Percentiles rank a stretch among this genome's conserved stretches.
Evolutionary conservation across 495 filamentous ascomycete species (phyloP).

Genomic region (Wilcoxina mikolae): DNA sequence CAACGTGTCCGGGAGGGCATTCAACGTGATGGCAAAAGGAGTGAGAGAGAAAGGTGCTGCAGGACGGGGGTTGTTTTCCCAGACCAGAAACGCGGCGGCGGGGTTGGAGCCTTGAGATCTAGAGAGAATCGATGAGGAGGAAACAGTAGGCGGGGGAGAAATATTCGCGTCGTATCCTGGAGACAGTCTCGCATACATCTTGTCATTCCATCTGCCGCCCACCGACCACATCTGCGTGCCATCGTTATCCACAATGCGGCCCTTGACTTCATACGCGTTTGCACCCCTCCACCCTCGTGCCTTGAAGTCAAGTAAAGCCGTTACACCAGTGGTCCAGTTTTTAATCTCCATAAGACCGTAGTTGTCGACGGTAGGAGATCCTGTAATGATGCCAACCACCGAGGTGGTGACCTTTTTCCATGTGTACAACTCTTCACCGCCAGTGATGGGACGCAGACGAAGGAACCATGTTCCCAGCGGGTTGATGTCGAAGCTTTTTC

Average conservation of each 20-base stretch:
- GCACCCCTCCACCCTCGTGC: constrained; percentile 86
- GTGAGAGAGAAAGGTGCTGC: constrained; percentile 89
- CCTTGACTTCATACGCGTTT: constrained; percentile 71
- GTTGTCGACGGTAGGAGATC: constrained; percentile 92
- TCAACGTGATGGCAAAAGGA: constrained; percentile 87
- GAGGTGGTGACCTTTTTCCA: constrained; percentile 99
- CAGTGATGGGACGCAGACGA: constrained; percentile 60
- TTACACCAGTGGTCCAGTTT: constrained; percentile 88
- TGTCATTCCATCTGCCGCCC: constrained; percentile 93
- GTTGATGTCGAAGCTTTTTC: constrained; percentile 93
- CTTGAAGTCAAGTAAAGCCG: constrained; percentile 87
- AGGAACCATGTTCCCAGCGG: constrained; percentile 95
- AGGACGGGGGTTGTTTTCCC: constrained; percentile 74
- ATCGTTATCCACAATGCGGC: constrained; percentile 61
- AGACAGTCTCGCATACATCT: constrained; percentile 83
- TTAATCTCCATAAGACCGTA: constrained; percentile 95
- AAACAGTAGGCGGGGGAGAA: constrained; percentile 36
- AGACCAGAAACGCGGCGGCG: constrained; percentile 71
- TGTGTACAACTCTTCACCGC: constrained; percentile 81
- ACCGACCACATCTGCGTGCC: constrained; percentile 72
- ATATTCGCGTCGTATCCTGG: constrained; percentile 69
- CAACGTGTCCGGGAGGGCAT: constrained; percentile 66
- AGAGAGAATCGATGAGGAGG: constrained; percentile 32
- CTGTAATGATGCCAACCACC: constrained; percentile 96
- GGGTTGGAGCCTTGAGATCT: constrained; percentile 38